Percentiles rank a stretch among this genome's conserved stretches.
Evolutionary conservation across 2,329 filamentous ascomycete species (phyloP).

Genomic region (Beauveria sp.): DNA sequence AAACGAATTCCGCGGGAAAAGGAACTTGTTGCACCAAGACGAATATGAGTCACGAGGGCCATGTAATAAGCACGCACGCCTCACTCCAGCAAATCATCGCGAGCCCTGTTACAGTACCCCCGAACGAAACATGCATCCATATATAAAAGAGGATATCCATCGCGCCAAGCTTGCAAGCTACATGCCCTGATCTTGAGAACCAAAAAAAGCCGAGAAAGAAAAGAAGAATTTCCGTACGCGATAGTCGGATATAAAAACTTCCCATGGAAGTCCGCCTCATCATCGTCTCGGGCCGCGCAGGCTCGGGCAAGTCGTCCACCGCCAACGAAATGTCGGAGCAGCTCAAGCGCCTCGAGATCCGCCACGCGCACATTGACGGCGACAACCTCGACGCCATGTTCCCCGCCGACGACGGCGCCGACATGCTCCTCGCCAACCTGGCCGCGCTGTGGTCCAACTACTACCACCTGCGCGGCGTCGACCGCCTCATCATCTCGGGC

Average conservation of each 20-base stretch:
- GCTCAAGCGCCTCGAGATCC: slow-evolving; percentile 11
- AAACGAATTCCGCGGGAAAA: too few relatives aligned
- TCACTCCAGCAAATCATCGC: background rate
- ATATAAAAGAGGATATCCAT: slow-evolving; percentile 7
- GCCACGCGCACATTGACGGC: slow-evolving; percentile 12
- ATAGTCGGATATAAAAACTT: background rate
- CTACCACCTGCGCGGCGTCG: slow-evolving; percentile 13
- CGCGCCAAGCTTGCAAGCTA: background rate
- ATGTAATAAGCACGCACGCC: background rate
- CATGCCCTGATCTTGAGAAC: background rate
- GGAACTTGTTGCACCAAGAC: too few relatives aligned
- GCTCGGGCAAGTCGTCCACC: slow-evolving; percentile 13
- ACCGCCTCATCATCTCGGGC: slow-evolving; percentile 11
- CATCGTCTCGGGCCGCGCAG: slow-evolving; percentile 13
- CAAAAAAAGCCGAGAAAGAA: background rate
- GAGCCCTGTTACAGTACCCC: background rate
- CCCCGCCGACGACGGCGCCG: slow-evolving; percentile 5
- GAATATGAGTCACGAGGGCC: background rate
- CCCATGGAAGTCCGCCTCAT: slow-evolving; percentile 12
- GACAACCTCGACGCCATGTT: slow-evolving; percentile 13
- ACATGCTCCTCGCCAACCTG: slow-evolving; percentile 12
- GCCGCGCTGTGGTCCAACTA: slow-evolving; percentile 12
- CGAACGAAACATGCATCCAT: background rate
- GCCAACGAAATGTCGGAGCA: slow-evolving; percentile 13
- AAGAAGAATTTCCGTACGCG: background rate